A percentile compares a stretch with the other conserved stretches of the same genome.
These are phyloP conservation scores for Hygrophoropsis aurantiaca DNA, from an alignment of 768 basidiomycete species.

Conservation along the genomic window DNA sequence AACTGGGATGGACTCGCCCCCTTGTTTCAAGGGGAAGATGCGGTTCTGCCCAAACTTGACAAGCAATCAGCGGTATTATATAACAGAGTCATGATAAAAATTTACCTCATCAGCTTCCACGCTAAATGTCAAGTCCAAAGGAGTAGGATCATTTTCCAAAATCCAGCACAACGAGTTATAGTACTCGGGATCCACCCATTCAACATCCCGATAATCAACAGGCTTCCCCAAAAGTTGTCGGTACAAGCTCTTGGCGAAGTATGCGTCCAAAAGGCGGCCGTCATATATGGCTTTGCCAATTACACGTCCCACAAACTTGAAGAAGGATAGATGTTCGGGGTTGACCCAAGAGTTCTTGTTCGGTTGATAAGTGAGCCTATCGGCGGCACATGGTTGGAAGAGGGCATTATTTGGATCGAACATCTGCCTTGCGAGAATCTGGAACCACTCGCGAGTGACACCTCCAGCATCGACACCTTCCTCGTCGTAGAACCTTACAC, in stretches of 20 bases:
- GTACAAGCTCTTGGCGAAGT: slow-evolving; percentile 96
- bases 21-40: slow-evolving; percentile 82
- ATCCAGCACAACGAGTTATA: slow-evolving; percentile 99
- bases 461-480: slow-evolving; percentile 99
- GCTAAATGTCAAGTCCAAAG: slow-evolving; percentile 88
- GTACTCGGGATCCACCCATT: slow-evolving; percentile 98
- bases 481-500: slow-evolving; percentile 93
- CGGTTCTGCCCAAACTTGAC: slow-evolving; percentile 86
- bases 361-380: slow-evolving; percentile 93
- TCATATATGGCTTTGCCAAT: slow-evolving; percentile 99
- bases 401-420: slow-evolving; percentile 98
- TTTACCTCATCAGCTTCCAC: slow-evolving; percentile 92
- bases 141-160: slow-evolving; percentile 89
- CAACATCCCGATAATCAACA: slow-evolving; percentile 94
- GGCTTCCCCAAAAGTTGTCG: slow-evolving; percentile 91
- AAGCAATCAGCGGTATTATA: neutral
- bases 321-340: slow-evolving; percentile 93
- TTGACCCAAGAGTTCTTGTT: slow-evolving; percentile 94
- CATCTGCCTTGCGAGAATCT: slow-evolving; percentile 96
- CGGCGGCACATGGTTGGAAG: slow-evolving; percentile 97
- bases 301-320: slow-evolving; percentile 97
- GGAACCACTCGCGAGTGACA: slow-evolving; percentile 98
- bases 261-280: slow-evolving; percentile 92
- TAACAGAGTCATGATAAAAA: slow-evolving; percentile 10
- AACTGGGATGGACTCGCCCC: slow-evolving; percentile 80